Evolutionary conservation across 2,329 filamentous ascomycete genomes (phyloP).

Genomic region (Trichoderma lentiforme): DNA sequence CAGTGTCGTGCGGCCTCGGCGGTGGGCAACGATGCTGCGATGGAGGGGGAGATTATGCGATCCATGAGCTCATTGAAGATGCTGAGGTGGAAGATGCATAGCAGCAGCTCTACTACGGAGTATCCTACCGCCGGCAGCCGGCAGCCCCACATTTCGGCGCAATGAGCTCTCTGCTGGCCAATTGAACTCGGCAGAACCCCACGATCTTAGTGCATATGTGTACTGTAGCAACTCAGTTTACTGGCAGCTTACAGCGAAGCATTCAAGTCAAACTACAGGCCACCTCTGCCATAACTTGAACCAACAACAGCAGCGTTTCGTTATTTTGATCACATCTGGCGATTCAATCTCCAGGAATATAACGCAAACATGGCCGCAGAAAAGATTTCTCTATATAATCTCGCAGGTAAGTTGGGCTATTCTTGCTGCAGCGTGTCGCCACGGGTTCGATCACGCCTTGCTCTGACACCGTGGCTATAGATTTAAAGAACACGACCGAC

Average conservation of each 20-base stretch:
- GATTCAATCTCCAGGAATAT: neutral
- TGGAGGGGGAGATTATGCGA: neutral
- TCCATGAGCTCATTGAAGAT: neutral
- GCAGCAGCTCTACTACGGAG: constrained; percentile 7
- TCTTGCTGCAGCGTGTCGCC: neutral
- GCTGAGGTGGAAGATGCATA: constrained; percentile 3
- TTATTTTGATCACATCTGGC: neutral
- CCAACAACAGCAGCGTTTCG: neutral
- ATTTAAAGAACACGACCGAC: constrained; percentile 95
- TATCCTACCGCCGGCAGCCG: constrained; percentile 16
- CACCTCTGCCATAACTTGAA: constrained; percentile 18
- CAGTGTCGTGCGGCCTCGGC: neutral
- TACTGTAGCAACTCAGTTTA: neutral
- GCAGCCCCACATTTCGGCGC: neutral
- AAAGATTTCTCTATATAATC: constrained; percentile 65
- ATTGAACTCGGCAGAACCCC: neutral
- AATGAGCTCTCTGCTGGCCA: neutral
- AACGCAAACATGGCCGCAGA: constrained; percentile 38
- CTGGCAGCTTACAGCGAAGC: neutral
- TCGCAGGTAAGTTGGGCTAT: constrained; percentile 51
- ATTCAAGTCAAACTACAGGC: constrained; percentile 20
- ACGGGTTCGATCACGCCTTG: neutral
- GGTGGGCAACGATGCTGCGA: neutral
- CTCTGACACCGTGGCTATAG: constrained; percentile 43
- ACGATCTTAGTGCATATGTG: neutral